Conservation (phyloP, 192 early-diverging fungal species). For the Paraglomus occultum region DNA sequence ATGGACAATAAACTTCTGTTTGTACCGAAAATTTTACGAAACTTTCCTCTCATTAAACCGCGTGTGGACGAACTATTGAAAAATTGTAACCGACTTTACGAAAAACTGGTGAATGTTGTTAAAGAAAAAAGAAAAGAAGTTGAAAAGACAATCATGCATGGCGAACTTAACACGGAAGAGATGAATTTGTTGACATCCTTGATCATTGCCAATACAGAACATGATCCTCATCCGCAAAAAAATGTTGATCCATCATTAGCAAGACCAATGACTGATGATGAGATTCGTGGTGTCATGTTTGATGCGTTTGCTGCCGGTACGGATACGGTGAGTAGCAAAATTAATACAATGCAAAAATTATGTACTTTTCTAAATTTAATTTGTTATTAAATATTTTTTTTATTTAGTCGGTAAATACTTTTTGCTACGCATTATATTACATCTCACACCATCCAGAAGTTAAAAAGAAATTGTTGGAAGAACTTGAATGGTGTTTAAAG, state of each 20-base stretch:
- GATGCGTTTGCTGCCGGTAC: slow-evolving; percentile 12
- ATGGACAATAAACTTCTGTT: slow-evolving; percentile 17
- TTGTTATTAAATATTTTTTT: not conserved
- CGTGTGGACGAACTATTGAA: not conserved
- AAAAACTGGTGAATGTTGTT: slow-evolving; percentile 2
- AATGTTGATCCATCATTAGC: not conserved
- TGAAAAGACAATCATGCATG: not conserved
- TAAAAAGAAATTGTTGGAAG: slow-evolving; percentile 11
- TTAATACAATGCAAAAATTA: not conserved
- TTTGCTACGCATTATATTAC: slow-evolving; percentile 8
- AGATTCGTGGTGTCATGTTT: slow-evolving; percentile 8
- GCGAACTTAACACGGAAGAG: not conserved
- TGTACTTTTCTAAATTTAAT: not conserved
- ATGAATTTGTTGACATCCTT: slow-evolving; percentile 12
- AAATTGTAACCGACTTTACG: not conserved
- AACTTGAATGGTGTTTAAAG: not conserved
- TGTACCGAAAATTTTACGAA: slow-evolving; percentile 29
- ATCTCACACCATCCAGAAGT: not conserved
- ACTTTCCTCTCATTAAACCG: slow-evolving; percentile 6
- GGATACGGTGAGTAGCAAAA: slow-evolving; percentile 3
- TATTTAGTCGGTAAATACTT: not conserved
- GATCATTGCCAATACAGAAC: slow-evolving; percentile 11
- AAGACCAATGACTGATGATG: slow-evolving; percentile 10
- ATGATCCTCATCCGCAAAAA: slow-evolving; percentile 11
- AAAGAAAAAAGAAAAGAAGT: slow-evolving; percentile 25